Percentiles rank a stretch among this genome's conserved stretches.
These are phyloP conservation scores for Trametes hirsuta DNA, from an alignment of 1,284 basidiomycete species.

Conservation along the genomic window DNA sequence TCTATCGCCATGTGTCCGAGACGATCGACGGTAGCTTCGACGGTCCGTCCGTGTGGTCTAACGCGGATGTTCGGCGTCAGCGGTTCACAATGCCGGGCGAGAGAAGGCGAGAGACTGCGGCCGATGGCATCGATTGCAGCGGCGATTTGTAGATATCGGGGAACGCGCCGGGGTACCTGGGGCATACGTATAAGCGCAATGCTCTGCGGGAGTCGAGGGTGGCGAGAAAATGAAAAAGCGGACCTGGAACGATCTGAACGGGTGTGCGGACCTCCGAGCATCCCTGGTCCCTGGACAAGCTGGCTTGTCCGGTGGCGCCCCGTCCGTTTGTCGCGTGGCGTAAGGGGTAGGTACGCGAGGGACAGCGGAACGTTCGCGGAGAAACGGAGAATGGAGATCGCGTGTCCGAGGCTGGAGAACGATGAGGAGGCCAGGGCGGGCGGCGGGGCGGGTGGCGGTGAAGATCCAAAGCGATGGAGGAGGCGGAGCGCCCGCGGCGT, in stretches of 20 bases:
- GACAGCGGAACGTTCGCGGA: neutral
- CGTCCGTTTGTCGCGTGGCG: no score
- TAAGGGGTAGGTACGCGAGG: neutral
- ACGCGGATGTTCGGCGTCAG: no score
- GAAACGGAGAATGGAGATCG: neutral
- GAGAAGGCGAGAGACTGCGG: neutral
- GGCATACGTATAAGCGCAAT: neutral
- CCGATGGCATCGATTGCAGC: slow-evolving; percentile 1
- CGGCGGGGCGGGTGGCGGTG: slow-evolving; percentile 1
- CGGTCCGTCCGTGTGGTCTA: no score
- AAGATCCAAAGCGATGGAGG: slow-evolving; percentile 2
- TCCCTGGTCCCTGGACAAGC: no score
- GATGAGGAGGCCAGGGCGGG: neutral
- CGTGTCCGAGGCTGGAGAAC: neutral
- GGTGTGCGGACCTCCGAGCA: no score
- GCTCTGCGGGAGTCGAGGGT: neutral
- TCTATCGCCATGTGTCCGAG: no score
- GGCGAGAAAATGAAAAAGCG: neutral
- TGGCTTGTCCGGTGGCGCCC: neutral
- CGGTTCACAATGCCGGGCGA: no score
- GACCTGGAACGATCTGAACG: no score
- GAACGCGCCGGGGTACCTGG: neutral
- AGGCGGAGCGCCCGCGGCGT: slow-evolving; percentile 15
- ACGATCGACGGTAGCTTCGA: no score
- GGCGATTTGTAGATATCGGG: neutral